A percentile compares a stretch with the other conserved stretches of the same genome.
These are phyloP conservation scores for Eremothecium gossypii DNA, from an alignment of 1,139 yeast genomes.

Conservation along the genomic window DNA sequence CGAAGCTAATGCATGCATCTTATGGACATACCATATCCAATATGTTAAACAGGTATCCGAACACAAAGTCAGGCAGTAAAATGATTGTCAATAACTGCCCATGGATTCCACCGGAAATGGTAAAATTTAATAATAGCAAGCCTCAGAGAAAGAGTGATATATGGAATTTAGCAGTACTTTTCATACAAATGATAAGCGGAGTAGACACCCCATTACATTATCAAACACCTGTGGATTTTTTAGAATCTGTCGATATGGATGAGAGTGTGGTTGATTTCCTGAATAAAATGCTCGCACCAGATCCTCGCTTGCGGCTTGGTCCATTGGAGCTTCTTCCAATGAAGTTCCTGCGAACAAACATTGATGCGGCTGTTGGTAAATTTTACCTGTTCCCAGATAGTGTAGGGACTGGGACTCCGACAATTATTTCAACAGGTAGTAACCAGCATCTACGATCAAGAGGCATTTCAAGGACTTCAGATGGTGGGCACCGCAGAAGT, in stretches of 20 bases:
- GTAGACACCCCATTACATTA: conserved; percentile 43
- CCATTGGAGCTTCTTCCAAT: conserved; percentile 79
- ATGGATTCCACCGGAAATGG: conserved; percentile 79
- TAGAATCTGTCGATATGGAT: conserved; percentile 42
- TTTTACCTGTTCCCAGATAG: conserved; percentile 12
- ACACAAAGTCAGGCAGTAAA: conserved; percentile 20
- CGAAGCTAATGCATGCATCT: conserved; percentile 60
- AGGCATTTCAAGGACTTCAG: conserved; percentile 6
- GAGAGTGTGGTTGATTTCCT: conserved; percentile 57
- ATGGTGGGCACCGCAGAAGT: conserved; percentile 31
- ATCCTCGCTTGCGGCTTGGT: conserved; percentile 65
- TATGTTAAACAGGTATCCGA: conserved; percentile 48
- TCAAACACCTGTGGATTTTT: conserved; percentile 53
- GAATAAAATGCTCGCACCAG: conserved; percentile 51
- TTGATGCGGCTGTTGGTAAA: conserved; percentile 30
- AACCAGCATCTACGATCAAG: conserved; percentile 6
- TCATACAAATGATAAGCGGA: conserved; percentile 66
- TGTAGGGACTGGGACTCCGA: conserved; percentile 9
- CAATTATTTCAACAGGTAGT: conserved; percentile 1
- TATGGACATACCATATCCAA: conserved; percentile 60
- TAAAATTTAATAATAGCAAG: conserved; percentile 31
- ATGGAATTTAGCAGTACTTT: conserved; percentile 82
- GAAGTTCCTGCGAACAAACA: conserved; percentile 67
- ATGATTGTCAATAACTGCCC: conserved; percentile 20
- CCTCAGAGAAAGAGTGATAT: conserved; percentile 80